phyloP scores from a whole-genome alignment of 2,329 filamentous ascomycete genomes.

The Talaromyces amestolkiae region DNA sequence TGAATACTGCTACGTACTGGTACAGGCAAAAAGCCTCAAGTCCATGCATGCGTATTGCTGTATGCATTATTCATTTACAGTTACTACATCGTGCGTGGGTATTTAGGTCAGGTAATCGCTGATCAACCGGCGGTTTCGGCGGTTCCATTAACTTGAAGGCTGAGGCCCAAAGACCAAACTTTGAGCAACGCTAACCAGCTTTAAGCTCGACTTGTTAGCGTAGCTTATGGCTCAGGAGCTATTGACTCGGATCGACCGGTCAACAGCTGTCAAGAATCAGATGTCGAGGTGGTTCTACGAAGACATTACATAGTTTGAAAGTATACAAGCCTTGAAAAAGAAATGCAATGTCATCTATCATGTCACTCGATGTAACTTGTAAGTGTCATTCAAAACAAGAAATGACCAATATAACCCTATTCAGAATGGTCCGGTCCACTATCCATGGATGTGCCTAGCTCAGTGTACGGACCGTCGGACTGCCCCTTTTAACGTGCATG shows the following conservation, averaged over 20 bases:
- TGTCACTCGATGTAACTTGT: not conserved
- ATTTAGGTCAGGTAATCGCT: not conserved
- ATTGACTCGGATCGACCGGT: not conserved
- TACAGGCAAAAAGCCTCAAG: not conserved
- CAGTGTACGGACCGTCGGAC: not conserved
- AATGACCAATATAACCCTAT: constrained; percentile 8
- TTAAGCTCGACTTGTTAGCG: not conserved
- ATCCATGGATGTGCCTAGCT: not conserved
- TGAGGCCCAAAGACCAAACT: not conserved
- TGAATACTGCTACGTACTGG: not conserved
- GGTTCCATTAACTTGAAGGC: not conserved
- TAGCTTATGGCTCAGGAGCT: not conserved
- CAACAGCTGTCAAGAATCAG: not conserved
- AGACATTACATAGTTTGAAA: not conserved
- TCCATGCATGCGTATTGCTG: not conserved
- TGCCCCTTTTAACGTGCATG: constrained; percentile 3
- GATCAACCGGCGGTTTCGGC: not conserved
- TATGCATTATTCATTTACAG: not conserved
- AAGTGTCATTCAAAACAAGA: not conserved
- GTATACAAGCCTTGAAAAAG: not conserved
- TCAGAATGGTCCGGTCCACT: not conserved
- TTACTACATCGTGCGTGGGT: not conserved
- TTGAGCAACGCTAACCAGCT: not conserved
- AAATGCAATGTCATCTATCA: not conserved
- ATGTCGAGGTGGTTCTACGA: not conserved